Base-by-base conservation (phyloP, 2,329 filamentous ascomycete species). In the Oidium heveae region DNA sequence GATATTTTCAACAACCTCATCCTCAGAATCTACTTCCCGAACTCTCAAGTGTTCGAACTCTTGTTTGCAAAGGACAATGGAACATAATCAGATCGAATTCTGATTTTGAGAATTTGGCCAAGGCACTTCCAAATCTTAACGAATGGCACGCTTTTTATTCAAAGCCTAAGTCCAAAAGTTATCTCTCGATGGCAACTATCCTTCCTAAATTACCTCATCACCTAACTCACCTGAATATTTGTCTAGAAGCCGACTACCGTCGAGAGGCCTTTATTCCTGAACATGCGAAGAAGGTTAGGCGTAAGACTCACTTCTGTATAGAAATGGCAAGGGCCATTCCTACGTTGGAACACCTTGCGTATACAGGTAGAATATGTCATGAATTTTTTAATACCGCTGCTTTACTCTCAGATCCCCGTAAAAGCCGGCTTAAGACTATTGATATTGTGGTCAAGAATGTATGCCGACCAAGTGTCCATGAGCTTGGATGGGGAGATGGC, bases 31-130 rank as follows among this genome's bases (percentile, higher is more conserved):
- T 16, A 34, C 56, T 65, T 13, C 62, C 63, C 13, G 54, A 55
- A 4, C 65, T 70, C 37, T 61, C 65, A 22, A 74, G 75, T 2
- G 73, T 86, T 34, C 73, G 74, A 54, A 84, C 80, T 0, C 71
- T 86, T 20, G 75, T 86, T 46, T 81, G 82, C 66, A 79, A 82
- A 61, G 82, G 82, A 7, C 80, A 85, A 59, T 87, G 82, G 82
- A 86, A 86, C 62, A 71, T 86, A 32, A 81, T 85, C 65, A 72
- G 82, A 50, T 70, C 73, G 16, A 68, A 75, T 46, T 68, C 70
- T 18, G 80, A 86, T 64, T 86, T 83, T 66, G 67, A 71, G 55
- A 72, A 71, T 53, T 72, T 87, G 52, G 70, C 77, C 20, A 65
- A 68, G 13, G 80, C 81, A 5, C 64, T 86, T 46, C 83, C 83